Percentiles rank a stretch among this genome's conserved stretches.
Conservation (phyloP, 352 stramenopile genomes). For the Phytophthora rubi region DNA sequence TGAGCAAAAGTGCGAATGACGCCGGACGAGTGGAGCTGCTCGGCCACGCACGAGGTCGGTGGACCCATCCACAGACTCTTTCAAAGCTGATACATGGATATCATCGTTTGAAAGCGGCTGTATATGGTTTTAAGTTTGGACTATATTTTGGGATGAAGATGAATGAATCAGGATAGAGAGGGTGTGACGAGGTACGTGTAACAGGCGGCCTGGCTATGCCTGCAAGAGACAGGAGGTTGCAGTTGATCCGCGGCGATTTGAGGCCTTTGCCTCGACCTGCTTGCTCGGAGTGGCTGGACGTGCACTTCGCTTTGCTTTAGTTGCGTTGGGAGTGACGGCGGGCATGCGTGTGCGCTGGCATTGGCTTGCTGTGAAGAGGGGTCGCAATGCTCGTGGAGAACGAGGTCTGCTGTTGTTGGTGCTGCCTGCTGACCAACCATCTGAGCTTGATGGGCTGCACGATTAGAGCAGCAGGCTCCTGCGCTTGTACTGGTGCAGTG, state of each 20-base stretch:
- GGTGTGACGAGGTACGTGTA: not conserved
- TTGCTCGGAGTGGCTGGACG: not conserved
- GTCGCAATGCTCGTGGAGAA: not conserved
- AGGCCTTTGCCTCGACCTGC: not conserved
- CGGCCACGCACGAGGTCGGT: slow-evolving; percentile 11
- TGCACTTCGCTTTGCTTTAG: not conserved
- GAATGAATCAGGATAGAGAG: not conserved
- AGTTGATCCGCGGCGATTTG: slow-evolving; percentile 10
- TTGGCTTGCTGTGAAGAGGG: not conserved
- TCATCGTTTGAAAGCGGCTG: not conserved
- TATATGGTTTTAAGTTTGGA: slow-evolving; percentile 2
- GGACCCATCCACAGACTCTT: not conserved
- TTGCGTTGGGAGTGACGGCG: not conserved
- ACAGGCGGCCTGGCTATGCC: slow-evolving; percentile 7
- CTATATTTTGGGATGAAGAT: not conserved
- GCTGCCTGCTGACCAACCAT: slow-evolving; percentile 17
- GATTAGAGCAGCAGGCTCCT: slow-evolving; percentile 27
- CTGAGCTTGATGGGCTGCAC: slow-evolving; percentile 20
- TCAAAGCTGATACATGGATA: not conserved
- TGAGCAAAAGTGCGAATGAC: slow-evolving; percentile 13
- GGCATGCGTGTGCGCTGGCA: not conserved
- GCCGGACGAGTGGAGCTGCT: not conserved
- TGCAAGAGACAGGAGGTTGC: slow-evolving; percentile 30
- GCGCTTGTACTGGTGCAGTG: slow-evolving; percentile 21
- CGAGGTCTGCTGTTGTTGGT: not conserved